Evolutionary conservation across 345 rosid genomes (phyloP).

Genomic region (Eutrema yunnanense): DNA sequence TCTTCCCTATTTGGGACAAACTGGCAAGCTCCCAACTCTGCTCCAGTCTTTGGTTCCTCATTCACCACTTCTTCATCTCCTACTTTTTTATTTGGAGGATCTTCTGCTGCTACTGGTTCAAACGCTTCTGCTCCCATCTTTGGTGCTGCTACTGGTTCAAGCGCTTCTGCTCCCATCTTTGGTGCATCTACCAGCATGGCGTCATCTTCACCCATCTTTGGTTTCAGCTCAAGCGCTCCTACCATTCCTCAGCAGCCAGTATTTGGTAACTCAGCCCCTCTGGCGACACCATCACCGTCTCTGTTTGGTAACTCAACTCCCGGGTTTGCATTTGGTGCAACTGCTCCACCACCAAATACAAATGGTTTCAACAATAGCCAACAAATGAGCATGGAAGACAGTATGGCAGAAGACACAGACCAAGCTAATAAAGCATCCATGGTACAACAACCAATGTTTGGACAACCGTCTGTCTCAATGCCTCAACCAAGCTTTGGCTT

Average conservation of each 20-base stretch:
- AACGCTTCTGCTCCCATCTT: constrained; percentile 36
- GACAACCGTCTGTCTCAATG: constrained; percentile 41
- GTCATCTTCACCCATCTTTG: constrained; percentile 40
- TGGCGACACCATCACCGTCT: constrained; percentile 40
- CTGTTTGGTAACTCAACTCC: constrained; percentile 46
- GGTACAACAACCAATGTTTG: constrained; percentile 35
- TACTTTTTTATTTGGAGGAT: constrained; percentile 37
- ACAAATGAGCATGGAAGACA: constrained; percentile 85
- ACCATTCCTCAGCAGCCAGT: constrained; percentile 38
- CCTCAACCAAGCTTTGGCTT: constrained; percentile 34
- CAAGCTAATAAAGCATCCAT: constrained; percentile 44
- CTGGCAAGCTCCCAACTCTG: constrained; percentile 46
- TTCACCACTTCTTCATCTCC: constrained; percentile 39
- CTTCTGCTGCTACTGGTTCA: constrained; percentile 32
- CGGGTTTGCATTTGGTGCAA: constrained; percentile 41
- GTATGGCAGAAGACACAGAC: constrained; percentile 94
- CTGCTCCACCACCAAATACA: constrained; percentile 15
- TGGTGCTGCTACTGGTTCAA: constrained; percentile 40
- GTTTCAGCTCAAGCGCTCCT: constrained; percentile 48
- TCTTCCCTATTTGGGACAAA: constrained; percentile 44
- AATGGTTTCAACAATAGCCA: constrained; percentile 48
- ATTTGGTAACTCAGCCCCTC: constrained; percentile 43
- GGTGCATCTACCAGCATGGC: constrained; percentile 43
- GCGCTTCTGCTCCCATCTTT: constrained; percentile 36
- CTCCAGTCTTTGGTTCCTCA: constrained; percentile 39